Conservation (phyloP, 2,329 filamentous ascomycete genomes). For the Pseudogymnoascus sp. region DNA sequence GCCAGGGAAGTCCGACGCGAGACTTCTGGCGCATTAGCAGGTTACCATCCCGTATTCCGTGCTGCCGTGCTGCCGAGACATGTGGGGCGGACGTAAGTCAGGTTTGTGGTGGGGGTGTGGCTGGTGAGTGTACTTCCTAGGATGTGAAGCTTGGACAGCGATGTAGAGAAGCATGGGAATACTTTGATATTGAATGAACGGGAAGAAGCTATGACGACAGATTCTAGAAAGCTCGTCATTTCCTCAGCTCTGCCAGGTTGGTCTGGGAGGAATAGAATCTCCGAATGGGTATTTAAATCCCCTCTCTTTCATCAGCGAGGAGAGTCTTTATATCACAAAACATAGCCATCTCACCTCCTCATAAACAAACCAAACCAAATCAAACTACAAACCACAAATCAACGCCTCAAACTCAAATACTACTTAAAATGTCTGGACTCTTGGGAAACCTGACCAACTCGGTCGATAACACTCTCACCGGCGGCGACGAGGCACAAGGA, state of each 20-base stretch:
- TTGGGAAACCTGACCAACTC: conserved; percentile 30
- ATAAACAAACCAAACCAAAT: conserved; percentile 7
- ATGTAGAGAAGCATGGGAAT: not conserved
- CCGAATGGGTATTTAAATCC: not conserved
- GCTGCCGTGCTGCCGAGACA: conserved; percentile 1
- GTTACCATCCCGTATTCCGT: conserved; percentile 1
- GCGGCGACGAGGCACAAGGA: conserved; percentile 31
- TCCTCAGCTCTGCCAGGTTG: not conserved
- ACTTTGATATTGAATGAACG: not conserved
- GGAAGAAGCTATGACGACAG: not conserved
- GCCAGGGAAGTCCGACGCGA: not conserved
- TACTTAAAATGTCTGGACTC: conserved; percentile 26
- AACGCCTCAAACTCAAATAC: conserved; percentile 4
- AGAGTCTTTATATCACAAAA: not conserved
- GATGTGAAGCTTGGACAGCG: not conserved
- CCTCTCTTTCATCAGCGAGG: not conserved
- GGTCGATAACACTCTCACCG: conserved; percentile 33
- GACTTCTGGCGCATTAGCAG: not conserved
- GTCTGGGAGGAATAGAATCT: not conserved
- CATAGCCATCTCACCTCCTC: not conserved
- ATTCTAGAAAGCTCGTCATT: not conserved
- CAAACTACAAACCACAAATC: not conserved
- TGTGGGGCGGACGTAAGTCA: not conserved
- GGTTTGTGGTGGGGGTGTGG: not conserved
- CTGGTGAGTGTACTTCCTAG: not conserved